These are phyloP conservation scores for Sanghuangporus sanghuang DNA, from an alignment of 1,284 basidiomycete species.

Conservation along the genomic window DNA sequence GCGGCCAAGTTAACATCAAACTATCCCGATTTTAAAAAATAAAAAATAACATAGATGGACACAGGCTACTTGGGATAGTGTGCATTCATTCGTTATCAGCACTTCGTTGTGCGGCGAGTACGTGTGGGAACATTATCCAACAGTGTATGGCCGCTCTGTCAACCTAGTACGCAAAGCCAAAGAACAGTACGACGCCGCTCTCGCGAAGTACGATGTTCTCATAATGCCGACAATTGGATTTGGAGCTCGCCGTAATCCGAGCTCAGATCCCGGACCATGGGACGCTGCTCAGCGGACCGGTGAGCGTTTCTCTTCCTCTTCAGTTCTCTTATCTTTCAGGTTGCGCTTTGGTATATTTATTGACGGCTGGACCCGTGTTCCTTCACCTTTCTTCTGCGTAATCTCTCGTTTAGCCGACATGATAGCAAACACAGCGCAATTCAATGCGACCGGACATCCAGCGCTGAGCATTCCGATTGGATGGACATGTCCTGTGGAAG, in stretches of 20 bases:
- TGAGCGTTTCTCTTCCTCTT: not conserved
- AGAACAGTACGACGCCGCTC: conserved; percentile 34
- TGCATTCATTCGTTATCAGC: conserved; percentile 18
- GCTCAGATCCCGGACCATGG: not conserved
- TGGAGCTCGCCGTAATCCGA: not conserved
- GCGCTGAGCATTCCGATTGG: conserved; percentile 5
- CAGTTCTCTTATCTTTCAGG: not conserved
- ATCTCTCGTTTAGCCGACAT: not conserved
- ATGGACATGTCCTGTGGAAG: not conserved
- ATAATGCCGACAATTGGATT: conserved; percentile 40
- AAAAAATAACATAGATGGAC: conserved; percentile 23
- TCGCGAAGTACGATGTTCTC: conserved; percentile 36
- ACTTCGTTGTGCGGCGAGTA: conserved; percentile 22
- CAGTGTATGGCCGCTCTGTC: conserved; percentile 31
- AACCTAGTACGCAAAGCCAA: conserved; percentile 37
- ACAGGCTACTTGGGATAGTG: conserved; percentile 36
- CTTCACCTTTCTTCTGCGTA: not conserved
- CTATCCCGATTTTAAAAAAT: not conserved
- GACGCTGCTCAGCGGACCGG: not conserved
- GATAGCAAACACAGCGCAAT: not conserved
- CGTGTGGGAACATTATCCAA: conserved; percentile 28
- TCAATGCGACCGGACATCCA: conserved; percentile 1
- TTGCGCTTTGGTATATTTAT: not conserved
- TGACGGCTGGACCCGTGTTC: not conserved
- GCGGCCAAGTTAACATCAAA: not conserved